Evolutionary conservation across 495 filamentous ascomycete species (phyloP).

Genomic region (Staphylotrichum longicolle): DNA sequence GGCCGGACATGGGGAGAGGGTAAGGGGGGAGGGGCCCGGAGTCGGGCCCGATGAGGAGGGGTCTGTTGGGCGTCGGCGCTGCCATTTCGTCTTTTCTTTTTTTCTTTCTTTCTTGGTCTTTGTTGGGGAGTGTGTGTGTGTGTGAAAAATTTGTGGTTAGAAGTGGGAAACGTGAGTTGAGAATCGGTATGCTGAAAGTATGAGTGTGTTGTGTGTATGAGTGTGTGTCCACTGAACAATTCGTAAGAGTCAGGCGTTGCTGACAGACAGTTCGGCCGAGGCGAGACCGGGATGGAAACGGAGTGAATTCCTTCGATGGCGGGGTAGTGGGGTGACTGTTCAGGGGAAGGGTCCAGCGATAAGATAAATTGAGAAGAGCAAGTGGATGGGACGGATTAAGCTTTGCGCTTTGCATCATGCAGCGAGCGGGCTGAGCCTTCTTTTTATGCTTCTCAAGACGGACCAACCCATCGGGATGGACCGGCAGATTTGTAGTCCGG

Average conservation of each 20-base stretch:
- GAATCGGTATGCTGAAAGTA: neutral
- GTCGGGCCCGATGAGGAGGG: constrained; percentile 64
- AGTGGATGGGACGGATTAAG: constrained; percentile 1
- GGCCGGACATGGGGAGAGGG: constrained; percentile 75
- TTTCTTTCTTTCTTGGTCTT: neutral
- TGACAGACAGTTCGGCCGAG: constrained; percentile 1
- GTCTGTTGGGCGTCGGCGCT: constrained; percentile 44
- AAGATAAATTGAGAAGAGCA: constrained; percentile 3
- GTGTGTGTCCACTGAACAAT: neutral
- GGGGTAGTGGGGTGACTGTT: constrained; percentile 15
- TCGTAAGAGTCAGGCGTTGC: neutral
- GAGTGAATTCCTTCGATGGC: constrained; percentile 14
- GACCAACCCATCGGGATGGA: neutral
- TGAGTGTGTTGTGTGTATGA: neutral
- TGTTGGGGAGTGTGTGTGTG: neutral
- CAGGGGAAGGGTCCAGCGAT: neutral
- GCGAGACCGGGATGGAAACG: constrained; percentile 9
- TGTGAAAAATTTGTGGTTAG: neutral
- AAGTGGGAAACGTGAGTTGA: neutral
- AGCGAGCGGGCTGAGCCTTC: neutral
- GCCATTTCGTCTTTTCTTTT: neutral
- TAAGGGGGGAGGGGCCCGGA: constrained; percentile 72
- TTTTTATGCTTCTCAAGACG: neutral
- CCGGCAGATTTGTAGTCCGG: neutral
- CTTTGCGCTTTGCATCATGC: neutral